Percentiles rank a stretch among this genome's conserved stretches.
These are phyloP conservation scores for Trichophyton benhamiae DNA, from an alignment of 2,329 filamentous ascomycete species.

Conservation along the genomic window DNA sequence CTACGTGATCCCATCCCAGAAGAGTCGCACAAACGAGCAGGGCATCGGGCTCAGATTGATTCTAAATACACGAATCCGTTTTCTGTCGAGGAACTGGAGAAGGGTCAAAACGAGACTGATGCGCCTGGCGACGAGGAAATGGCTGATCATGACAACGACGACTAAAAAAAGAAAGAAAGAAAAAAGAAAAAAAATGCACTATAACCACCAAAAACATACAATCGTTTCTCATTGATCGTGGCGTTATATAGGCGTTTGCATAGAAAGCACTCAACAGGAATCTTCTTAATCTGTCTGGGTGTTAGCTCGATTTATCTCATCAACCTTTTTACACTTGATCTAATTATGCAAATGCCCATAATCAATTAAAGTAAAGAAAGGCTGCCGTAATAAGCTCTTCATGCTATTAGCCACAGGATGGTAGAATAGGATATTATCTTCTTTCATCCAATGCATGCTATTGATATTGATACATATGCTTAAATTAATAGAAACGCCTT, in stretches of 20 bases:
- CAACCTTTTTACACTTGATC: background rate
- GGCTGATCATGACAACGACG: constrained; percentile 1
- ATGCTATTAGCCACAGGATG: background rate
- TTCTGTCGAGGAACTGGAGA: constrained; percentile 12
- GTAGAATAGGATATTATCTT: too few species aligned
- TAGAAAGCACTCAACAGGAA: background rate
- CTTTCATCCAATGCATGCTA: too few species aligned
- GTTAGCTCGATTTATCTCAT: background rate
- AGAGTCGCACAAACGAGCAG: constrained; percentile 37
- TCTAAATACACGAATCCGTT: constrained; percentile 29
- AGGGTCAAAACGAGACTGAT: background rate
- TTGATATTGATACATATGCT: too few species aligned
- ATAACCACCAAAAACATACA: background rate
- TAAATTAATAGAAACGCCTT: too few species aligned
- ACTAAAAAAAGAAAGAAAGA: background rate
- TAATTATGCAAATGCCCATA: background rate
- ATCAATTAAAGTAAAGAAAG: background rate
- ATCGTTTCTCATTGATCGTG: background rate
- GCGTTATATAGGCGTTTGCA: background rate
- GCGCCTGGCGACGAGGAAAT: constrained; percentile 1
- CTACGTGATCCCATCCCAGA: constrained; percentile 40
- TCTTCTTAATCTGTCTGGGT: background rate
- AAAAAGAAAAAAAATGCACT: too few species aligned
- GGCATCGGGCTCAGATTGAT: constrained; percentile 36
- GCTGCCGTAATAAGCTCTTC: background rate